Evolutionary conservation across 768 basidiomycete genomes (phyloP), one percentile per base, ranked within the genome.

Genomic region (Boletus rubescentipes): DNA sequence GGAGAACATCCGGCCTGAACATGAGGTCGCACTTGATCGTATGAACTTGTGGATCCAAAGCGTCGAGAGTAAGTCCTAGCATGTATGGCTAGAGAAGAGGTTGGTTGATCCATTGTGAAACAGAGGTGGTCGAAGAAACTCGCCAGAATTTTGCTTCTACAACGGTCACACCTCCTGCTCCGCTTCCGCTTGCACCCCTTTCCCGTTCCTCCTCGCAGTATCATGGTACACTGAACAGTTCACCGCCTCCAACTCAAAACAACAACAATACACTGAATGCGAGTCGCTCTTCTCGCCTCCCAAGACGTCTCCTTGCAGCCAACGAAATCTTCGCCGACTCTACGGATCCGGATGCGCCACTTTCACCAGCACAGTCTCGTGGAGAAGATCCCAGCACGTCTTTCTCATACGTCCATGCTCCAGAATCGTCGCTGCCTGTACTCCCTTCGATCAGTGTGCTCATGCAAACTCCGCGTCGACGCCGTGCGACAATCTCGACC

Each of bases 11-110:
- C 64, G 69, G 5, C 67, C 68, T 5, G 68, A 70, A 43, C 61
- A 56, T 18, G 66, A 70, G 42, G 58, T 67, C 4, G 70, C 68
- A 14, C 57, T 73, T 3, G 89, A 93, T 60, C 77, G 90, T 47
- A 85, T 93, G 86, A 79, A 83, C 2, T 73, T 87, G 48, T 93
- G 91, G 91, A 87, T 91, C 71, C 81, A 81, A 60, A 89, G 84
- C 54, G 87, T 91, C 15, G 90, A 93, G 71, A 86, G 91, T 91
- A 67, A 65, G 89, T 81, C 9, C 34, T 32, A 30, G 4, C 4
- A 5, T 35, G 21, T 43, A 29, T 46, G 30, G 38, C 10, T 18
- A 31, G 20, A 53, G 42, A 10, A 20, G 34, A 1, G 6, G 30
- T 21, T 21, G 5, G 15, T n/a, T 61, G 40, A 49, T 57, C 49